phyloP scores from a whole-genome alignment of 805 yeast genomes.

The Candida silvicultrix region DNA sequence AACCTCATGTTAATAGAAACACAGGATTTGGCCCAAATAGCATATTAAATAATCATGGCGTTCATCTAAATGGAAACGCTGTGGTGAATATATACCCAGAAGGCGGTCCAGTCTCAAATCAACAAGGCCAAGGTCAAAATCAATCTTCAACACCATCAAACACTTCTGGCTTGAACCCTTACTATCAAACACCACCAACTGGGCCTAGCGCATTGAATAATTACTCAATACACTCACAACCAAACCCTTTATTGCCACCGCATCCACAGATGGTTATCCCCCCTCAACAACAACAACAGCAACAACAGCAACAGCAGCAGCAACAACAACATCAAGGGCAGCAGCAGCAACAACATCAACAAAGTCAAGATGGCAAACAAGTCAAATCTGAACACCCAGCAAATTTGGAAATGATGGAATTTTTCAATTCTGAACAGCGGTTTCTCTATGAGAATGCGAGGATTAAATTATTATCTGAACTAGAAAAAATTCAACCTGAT shows the following conservation, averaged over 20 bases:
- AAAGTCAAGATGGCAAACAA: slow-evolving; percentile 11
- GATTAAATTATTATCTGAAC: slow-evolving; percentile 11
- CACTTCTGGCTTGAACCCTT: background rate
- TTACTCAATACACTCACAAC: background rate
- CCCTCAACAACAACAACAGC: background rate
- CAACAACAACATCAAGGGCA: background rate
- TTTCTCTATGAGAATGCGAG: slow-evolving; percentile 16
- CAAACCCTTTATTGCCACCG: background rate
- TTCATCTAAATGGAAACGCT: background rate
- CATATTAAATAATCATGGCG: background rate
- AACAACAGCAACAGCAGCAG: background rate
- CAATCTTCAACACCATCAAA: background rate
- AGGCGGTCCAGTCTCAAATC: background rate
- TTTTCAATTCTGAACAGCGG: slow-evolving; percentile 12
- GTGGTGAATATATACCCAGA: slow-evolving; percentile 1
- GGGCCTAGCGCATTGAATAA: background rate
- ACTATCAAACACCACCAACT: background rate
- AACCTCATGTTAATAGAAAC: background rate
- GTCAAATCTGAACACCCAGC: background rate
- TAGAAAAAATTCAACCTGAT: slow-evolving; percentile 10
- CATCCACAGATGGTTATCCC: background rate
- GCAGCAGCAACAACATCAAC: background rate
- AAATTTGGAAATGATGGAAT: slow-evolving; percentile 1
- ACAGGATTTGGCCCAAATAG: background rate
- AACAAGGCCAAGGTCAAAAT: slow-evolving; percentile 1